Evolutionary conservation across 495 filamentous ascomycete species (phyloP).

Genomic region (Penicillium pancosmium): DNA sequence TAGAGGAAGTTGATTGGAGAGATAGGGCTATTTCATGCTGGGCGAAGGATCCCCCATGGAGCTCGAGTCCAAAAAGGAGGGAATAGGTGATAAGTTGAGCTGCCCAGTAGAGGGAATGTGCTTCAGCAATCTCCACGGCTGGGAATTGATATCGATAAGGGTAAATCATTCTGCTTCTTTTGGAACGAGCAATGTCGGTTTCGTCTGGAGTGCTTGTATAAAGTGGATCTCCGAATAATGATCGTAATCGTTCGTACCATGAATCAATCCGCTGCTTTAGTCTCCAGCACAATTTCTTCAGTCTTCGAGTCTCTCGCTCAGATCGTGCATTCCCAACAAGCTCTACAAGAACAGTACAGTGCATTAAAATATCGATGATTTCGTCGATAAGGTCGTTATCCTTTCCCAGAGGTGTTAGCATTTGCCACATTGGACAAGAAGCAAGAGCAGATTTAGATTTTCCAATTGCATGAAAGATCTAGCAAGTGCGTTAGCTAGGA

Average conservation of each 20-base stretch:
- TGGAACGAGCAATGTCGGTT: not conserved
- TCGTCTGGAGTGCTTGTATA: constrained; percentile 12
- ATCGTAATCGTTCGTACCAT: constrained; percentile 11
- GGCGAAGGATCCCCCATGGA: not conserved
- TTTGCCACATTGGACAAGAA: constrained; percentile 20
- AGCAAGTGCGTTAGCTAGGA: not conserved
- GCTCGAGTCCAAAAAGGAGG: constrained; percentile 11
- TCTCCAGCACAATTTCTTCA: constrained; percentile 3
- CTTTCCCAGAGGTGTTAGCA: constrained; percentile 5
- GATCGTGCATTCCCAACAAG: constrained; percentile 3
- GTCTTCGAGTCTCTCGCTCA: constrained; percentile 2
- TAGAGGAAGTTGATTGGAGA: not conserved
- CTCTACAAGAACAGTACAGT: constrained; percentile 15
- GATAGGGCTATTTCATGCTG: not conserved
- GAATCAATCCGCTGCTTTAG: constrained; percentile 3
- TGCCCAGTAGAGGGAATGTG: constrained; percentile 18
- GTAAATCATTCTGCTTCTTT: constrained; percentile 2
- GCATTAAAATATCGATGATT: constrained; percentile 23
- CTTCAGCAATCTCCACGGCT: constrained; percentile 14
- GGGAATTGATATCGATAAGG: constrained; percentile 13
- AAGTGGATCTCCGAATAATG: constrained; percentile 1
- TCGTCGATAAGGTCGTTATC: constrained; percentile 12
- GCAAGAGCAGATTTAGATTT: constrained; percentile 20
- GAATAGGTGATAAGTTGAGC: constrained; percentile 16
- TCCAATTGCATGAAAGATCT: constrained; percentile 21